phyloP scores from a whole-genome alignment of 331 rosid species.

The Pyracantha coccinea region DNA sequence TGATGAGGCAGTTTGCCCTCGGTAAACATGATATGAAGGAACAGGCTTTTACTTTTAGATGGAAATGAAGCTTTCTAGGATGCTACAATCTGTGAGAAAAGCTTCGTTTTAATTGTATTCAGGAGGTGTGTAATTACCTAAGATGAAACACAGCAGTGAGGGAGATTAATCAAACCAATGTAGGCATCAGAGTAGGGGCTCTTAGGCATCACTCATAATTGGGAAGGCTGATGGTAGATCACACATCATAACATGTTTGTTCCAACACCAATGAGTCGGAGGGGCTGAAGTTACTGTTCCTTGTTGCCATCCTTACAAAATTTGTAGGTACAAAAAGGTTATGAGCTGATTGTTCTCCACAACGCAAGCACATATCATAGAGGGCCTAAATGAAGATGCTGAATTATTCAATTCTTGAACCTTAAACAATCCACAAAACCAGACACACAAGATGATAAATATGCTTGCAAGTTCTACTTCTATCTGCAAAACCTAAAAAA shows the following conservation, averaged over 20 bases:
- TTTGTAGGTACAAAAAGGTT: neutral
- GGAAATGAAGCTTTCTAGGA: neutral
- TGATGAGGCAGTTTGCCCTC: neutral
- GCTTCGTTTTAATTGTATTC: neutral
- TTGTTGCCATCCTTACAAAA: neutral
- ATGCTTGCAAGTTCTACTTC: neutral
- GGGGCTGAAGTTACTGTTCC: neutral
- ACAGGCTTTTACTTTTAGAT: rapidly evolving
- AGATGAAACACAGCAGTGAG: neutral
- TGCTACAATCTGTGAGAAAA: neutral
- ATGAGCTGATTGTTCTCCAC: neutral
- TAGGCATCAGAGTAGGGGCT: neutral
- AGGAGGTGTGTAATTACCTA: neutral
- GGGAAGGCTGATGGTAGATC: neutral
- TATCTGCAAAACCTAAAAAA: too few species aligned
- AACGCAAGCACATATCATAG: neutral
- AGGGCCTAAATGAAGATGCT: neutral
- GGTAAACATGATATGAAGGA: neutral
- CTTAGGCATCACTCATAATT: neutral
- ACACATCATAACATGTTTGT: neutral
- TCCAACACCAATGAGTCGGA: neutral
- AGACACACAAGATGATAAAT: neutral
- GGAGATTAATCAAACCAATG: neutral
- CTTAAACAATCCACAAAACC: neutral
- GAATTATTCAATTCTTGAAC: neutral